These are phyloP conservation scores for Lentinus brumalis DNA, from an alignment of 768 basidiomycete genomes.

Conservation along the genomic window DNA sequence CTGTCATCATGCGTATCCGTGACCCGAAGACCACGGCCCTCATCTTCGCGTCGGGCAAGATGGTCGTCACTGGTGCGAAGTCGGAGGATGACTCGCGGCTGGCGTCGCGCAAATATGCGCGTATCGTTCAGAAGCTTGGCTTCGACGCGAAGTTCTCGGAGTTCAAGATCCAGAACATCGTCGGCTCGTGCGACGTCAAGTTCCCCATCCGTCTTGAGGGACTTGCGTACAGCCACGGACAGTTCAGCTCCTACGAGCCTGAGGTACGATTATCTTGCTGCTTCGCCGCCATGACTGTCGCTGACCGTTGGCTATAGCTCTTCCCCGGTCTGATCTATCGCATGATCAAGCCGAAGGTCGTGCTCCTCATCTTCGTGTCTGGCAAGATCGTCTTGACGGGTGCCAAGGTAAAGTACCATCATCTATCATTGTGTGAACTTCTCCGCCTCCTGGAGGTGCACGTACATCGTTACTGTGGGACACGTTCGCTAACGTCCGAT, in stretches of 20 bases:
- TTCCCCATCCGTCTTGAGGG: conserved; percentile 99
- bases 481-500: conserved; percentile 21
- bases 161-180: conserved; percentile 99
- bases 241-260: conserved; percentile 97
- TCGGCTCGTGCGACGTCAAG: conserved; percentile 97
- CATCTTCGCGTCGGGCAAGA: conserved; percentile 99
- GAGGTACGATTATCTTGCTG: conserved; percentile 61
- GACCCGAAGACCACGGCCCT: conserved; percentile 99
- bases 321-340: conserved; percentile 99
- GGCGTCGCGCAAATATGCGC: conserved; percentile 97
- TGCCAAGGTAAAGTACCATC: conserved; percentile 76
- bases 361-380: conserved; percentile 96
- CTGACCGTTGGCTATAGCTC: conserved; percentile 51
- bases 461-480: not conserved
- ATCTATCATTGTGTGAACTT: conserved; percentile 27
- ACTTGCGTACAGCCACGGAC: conserved; percentile 95
- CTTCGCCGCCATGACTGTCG: not conserved
- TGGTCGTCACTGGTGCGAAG: conserved; percentile 99
- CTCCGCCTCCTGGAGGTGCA: conserved; percentile 1
- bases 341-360: conserved; percentile 99
- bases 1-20: conserved; percentile 99
- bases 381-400: conserved; percentile 99
- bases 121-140: conserved; percentile 98
- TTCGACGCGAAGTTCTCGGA: conserved; percentile 99
- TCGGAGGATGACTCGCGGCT: conserved; percentile 96